Evolutionary conservation across 768 basidiomycete species (phyloP).

Genomic region (Kwoniella sp.): DNA sequence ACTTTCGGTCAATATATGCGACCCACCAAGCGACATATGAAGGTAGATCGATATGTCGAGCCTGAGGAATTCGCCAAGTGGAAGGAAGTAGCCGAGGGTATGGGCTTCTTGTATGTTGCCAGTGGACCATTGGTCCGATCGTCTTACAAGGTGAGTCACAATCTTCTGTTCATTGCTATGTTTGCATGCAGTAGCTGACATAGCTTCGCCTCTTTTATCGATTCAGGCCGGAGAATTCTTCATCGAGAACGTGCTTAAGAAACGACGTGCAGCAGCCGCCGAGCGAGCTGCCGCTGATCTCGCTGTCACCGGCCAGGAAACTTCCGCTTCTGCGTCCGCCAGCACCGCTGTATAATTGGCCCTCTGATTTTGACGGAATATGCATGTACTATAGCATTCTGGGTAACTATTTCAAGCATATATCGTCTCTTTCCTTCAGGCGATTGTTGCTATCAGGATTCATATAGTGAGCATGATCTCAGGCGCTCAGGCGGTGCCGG

Average conservation of each 20-base stretch:
- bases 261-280: conserved; percentile 43
- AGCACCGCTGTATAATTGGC: background rate
- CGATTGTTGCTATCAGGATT: too few relatives aligned
- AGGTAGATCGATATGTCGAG: conserved; percentile 93
- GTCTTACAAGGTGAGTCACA: conserved; percentile 83
- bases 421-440: too few relatives aligned
- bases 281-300: conserved; percentile 39
- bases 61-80: conserved; percentile 90
- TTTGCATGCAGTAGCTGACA: too few relatives aligned
- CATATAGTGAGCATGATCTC: too few relatives aligned
- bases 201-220: too few relatives aligned
- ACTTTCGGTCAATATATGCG: conserved; percentile 99
- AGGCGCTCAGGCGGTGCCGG: too few relatives aligned
- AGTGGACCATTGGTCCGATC: conserved; percentile 94
- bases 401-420: too few relatives aligned
- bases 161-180: background rate
- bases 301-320: conserved; percentile 9
- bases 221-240: conserved; percentile 89
- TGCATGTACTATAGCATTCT: background rate
- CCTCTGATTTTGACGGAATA: background rate
- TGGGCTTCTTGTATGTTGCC: conserved; percentile 97
- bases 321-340: background rate
- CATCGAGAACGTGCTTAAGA: conserved; percentile 75
- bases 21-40: conserved; percentile 98
- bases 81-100: conserved; percentile 83